Base-by-base conservation (phyloP, 2,329 filamentous ascomycete genomes). In the Penicillium expansum region DNA sequence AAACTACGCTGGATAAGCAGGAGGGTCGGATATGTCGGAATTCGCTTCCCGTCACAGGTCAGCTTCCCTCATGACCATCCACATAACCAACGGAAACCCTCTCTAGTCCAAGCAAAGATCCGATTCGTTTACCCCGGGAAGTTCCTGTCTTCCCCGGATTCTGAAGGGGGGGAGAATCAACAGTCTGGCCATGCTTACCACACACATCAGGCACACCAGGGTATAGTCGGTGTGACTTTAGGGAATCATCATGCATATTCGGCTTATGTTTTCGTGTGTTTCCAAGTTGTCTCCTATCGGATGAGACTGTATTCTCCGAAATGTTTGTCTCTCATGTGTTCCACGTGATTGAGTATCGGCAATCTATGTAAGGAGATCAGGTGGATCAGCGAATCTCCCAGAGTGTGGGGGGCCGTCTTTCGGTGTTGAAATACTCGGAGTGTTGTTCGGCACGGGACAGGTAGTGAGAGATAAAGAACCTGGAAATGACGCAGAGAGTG, bases 21-120 rank as follows among this genome's bases (percentile, higher is more conserved):
- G 20, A 55, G 22, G 24, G 29, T 27, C 44, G 48, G 48, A 39
- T 30, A 24, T 42, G 18, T 39, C 59, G 60, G 62, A 58, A 61
- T 59, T 48, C 52, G 48, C 47, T 61, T 62, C 49, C 58, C 54
- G 60, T 7, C 14, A 22, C 32, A 39, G 42, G 42, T 16, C 24
- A 32, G 7, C 5, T 33, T 22, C 37, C 29, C 49, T 41, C 49
- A 5, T 49, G 47, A 49, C 32, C 47, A 27, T 18, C 5, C 8
- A 18, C n/a, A 22, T 2, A 49, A 47, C 14, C 9, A n/a, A 4
- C 30, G 11, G 30, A 24, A 24, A 16, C 7, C 29, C 13, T 4
- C 10, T 43, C 10, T 33, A 18, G 11, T 32, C 14, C 27, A 18
- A 44, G 47, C 38, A 32, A 44, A 20, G 18, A 37, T 30, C 8